Percentiles rank a stretch among this genome's conserved stretches.
Conservation (phyloP, 805 yeast species). For the Maudiozyma pseudohumilis region DNA sequence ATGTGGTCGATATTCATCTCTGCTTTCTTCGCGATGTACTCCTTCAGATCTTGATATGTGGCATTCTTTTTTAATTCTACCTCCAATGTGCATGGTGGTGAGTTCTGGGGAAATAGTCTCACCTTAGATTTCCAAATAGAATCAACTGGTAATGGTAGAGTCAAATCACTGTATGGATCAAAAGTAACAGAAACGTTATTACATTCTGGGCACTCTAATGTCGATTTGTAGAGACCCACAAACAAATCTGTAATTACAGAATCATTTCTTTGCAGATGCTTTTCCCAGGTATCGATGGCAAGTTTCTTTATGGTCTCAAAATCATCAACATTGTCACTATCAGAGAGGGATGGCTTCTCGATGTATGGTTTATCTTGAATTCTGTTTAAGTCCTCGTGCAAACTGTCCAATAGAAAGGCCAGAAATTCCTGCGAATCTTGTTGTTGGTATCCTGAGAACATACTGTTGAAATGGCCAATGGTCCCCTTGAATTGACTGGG, state of each 20-base stretch:
- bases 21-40: conserved; percentile 44
- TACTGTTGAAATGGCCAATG: conserved; percentile 67
- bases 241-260: conserved; percentile 78
- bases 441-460: conserved; percentile 81
- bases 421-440: conserved; percentile 94
- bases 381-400: conserved; percentile 88
- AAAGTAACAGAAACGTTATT: conserved; percentile 72
- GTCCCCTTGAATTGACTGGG: conserved; percentile 74
- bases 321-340: conserved; percentile 51
- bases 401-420: conserved; percentile 79
- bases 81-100: conserved; percentile 44
- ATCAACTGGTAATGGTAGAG: conserved; percentile 77
- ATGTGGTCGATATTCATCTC: conserved; percentile 30
- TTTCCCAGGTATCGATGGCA: conserved; percentile 71
- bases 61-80: conserved; percentile 64
- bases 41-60: conserved; percentile 51
- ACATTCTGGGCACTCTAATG: conserved; percentile 82
- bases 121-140: conserved; percentile 63
- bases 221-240: conserved; percentile 84
- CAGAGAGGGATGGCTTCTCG: conserved; percentile 70
- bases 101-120: conserved; percentile 48
- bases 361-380: conserved; percentile 74
- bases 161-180: conserved; percentile 87
- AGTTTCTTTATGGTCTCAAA: conserved; percentile 43
- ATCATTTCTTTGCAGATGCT: conserved; percentile 71